Conservation (phyloP, 2,329 filamentous ascomycete genomes). For the Nannizzia gypsea region DNA sequence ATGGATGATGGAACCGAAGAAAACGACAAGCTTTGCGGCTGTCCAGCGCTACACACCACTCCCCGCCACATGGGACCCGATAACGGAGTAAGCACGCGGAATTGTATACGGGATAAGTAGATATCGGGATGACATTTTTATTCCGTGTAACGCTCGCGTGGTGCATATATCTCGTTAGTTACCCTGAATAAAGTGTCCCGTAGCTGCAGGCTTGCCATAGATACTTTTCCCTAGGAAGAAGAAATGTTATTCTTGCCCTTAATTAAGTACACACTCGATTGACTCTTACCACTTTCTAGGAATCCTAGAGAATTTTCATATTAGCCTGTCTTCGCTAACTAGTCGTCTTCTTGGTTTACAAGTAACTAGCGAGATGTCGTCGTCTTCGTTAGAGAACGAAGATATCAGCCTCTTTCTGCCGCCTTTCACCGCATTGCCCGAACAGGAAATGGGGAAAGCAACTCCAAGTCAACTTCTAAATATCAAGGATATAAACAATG, state of each 20-base stretch:
- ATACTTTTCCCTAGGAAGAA: background rate
- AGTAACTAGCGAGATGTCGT: no score
- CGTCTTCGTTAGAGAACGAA: background rate
- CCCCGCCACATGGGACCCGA: background rate
- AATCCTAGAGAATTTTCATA: no score
- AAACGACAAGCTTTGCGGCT: constrained; percentile 2
- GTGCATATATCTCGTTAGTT: background rate
- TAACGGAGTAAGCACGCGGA: background rate
- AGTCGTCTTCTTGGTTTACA: background rate
- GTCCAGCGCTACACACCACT: background rate
- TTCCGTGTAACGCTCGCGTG: background rate
- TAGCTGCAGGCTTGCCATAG: no score
- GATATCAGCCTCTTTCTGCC: background rate
- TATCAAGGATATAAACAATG: background rate
- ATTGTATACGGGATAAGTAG: background rate
- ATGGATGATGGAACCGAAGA: background rate
- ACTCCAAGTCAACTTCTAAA: background rate
- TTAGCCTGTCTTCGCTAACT: background rate
- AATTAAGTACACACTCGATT: no score
- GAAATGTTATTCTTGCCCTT: background rate
- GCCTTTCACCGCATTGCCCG: background rate
- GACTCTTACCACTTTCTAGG: no score
- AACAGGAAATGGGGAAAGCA: background rate
- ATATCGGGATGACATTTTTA: background rate
- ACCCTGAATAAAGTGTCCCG: background rate